Evolutionary conservation across 2,329 filamentous ascomycete species (phyloP).

Genomic region (Mycogone perniciosa): DNA sequence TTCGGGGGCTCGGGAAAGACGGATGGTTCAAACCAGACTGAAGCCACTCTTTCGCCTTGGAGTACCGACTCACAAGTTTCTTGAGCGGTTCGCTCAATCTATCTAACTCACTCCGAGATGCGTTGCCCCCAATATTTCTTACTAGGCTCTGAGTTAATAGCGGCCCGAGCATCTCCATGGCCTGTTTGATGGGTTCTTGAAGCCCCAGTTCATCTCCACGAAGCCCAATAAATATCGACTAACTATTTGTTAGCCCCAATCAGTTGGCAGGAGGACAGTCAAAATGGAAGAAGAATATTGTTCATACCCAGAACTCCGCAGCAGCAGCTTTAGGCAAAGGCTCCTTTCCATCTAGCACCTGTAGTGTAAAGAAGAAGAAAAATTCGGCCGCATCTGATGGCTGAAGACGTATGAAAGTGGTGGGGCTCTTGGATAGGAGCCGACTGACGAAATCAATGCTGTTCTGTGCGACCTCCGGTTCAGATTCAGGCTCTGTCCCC

Average conservation of each 20-base stretch:
- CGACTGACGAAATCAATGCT: slow-evolving; percentile 66
- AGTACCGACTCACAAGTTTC: slow-evolving; percentile 54
- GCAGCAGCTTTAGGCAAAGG: slow-evolving; percentile 69
- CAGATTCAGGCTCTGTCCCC: slow-evolving; percentile 57
- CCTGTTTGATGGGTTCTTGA: slow-evolving; percentile 39
- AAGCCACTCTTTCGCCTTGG: slow-evolving; percentile 55
- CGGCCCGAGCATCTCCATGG: slow-evolving; percentile 55
- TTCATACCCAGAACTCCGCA: slow-evolving; percentile 66
- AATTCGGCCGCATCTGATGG: slow-evolving; percentile 52
- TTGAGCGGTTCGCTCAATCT: slow-evolving; percentile 64
- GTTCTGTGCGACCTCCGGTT: slow-evolving; percentile 66
- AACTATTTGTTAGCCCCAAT: slow-evolving; percentile 2
- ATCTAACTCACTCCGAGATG: slow-evolving; percentile 65
- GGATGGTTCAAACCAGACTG: slow-evolving; percentile 51
- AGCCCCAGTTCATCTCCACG: slow-evolving; percentile 36
- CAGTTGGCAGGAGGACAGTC: neutral
- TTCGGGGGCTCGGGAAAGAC: slow-evolving; percentile 53
- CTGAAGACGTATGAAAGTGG: slow-evolving; percentile 54
- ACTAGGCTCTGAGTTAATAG: slow-evolving; percentile 53
- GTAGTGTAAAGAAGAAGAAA: slow-evolving; percentile 66
- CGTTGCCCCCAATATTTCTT: slow-evolving; percentile 61
- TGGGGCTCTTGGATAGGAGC: slow-evolving; percentile 54
- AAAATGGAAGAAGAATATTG: neutral
- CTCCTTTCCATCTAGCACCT: slow-evolving; percentile 63
- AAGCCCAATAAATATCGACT: slow-evolving; percentile 50